Evolutionary conservation across 306 rosid species (phyloP).

Genomic region (Begonia masoniana): DNA sequence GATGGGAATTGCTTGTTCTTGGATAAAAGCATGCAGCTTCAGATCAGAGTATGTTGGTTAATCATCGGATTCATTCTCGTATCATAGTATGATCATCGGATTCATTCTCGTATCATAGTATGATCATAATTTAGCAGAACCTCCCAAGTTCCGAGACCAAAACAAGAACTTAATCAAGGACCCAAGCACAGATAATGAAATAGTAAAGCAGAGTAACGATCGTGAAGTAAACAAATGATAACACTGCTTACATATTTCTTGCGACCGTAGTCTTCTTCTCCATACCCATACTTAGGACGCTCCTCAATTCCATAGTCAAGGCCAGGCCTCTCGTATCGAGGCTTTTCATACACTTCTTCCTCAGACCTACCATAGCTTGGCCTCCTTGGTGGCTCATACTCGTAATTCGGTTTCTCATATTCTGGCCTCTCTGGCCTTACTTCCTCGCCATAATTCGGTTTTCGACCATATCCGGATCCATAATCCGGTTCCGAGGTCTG

Average conservation of each 20-base stretch:
- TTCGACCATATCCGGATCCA: constrained; percentile 23
- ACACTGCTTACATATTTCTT: constrained; percentile 62
- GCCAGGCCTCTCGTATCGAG: constrained; percentile 28
- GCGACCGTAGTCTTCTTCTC: constrained; percentile 51
- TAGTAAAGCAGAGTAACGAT: no score
- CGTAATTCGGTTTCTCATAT: constrained; percentile 14
- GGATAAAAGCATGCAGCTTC: no score
- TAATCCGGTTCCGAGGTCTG: constrained; percentile 8
- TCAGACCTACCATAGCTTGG: constrained; percentile 28
- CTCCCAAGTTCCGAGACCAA: no score
- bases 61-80: not conserved
- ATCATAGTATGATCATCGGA: not conserved
- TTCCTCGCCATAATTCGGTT: constrained; percentile 34
- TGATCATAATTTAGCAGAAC: no score
- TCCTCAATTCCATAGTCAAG: constrained; percentile 13
- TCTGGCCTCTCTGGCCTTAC: constrained; percentile 15
- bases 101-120: not conserved
- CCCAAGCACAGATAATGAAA: no score
- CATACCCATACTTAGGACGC: constrained; percentile 20
- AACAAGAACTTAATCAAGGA: no score
- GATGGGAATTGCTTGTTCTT: no score
- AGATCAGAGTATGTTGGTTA: not conserved
- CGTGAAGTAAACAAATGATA: no score
- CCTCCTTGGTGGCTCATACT: constrained; percentile 22
- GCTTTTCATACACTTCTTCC: constrained; percentile 27